phyloP scores from a whole-genome alignment of 306 rosid genomes.

The Elaeagnus macrophylla region DNA sequence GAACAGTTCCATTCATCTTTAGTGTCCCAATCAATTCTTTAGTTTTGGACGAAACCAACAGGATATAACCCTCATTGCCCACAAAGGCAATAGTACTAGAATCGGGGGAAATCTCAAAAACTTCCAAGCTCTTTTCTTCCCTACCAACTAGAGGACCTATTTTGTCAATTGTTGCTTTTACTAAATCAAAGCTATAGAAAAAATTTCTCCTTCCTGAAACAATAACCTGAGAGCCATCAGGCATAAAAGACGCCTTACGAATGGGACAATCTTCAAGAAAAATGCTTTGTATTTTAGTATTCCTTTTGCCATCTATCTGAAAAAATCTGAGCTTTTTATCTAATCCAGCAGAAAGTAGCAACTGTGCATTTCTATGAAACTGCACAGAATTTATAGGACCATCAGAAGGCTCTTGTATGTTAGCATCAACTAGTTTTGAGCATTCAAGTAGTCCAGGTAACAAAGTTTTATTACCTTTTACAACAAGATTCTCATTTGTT shows the following conservation, averaged over 20 bases:
- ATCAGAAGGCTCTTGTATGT: slow-evolving; percentile 56
- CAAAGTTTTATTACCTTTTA: slow-evolving; percentile 52
- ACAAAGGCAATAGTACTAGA: slow-evolving; percentile 72
- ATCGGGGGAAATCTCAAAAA: slow-evolving; percentile 81
- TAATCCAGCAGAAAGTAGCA: slow-evolving; percentile 74
- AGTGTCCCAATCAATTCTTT: slow-evolving; percentile 75
- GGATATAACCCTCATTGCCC: slow-evolving; percentile 89
- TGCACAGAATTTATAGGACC: slow-evolving; percentile 69
- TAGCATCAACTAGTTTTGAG: slow-evolving; percentile 71
- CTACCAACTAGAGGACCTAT: slow-evolving; percentile 90
- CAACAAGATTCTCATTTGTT: slow-evolving; percentile 66
- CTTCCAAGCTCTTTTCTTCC: slow-evolving; percentile 88
- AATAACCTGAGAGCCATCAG: slow-evolving; percentile 86
- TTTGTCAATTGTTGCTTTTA: slow-evolving; percentile 63
- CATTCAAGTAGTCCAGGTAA: slow-evolving; percentile 67
- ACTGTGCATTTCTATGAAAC: slow-evolving; percentile 77
- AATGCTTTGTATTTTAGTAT: slow-evolving; percentile 74
- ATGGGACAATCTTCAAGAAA: slow-evolving; percentile 79
- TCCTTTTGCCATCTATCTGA: slow-evolving; percentile 82
- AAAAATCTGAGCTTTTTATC: slow-evolving; percentile 71
- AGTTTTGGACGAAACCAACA: slow-evolving; percentile 72
- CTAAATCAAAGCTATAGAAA: slow-evolving; percentile 71
- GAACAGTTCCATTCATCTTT: slow-evolving; percentile 83
- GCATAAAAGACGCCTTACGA: slow-evolving; percentile 66
- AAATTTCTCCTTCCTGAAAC: slow-evolving; percentile 75